phyloP scores from a whole-genome alignment of 2,329 filamentous ascomycete genomes.

The Arthrobotrys entomopaga region DNA sequence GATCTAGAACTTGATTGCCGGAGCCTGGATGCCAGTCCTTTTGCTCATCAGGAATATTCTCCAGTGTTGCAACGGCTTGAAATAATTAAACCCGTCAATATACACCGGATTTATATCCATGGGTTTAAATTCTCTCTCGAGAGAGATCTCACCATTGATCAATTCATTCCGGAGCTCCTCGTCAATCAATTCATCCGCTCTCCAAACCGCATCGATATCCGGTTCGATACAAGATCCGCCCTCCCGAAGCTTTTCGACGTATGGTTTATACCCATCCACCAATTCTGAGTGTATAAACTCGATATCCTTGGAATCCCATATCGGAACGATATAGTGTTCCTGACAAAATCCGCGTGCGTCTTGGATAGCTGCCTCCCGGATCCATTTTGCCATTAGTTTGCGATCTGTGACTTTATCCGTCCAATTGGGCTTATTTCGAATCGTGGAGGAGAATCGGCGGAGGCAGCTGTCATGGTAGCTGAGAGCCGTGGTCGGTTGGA shows the following conservation, averaged over 20 bases:
- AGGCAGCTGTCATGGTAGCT: slow-evolving; percentile 1
- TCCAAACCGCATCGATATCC: slow-evolving; percentile 47
- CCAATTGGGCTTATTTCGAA: slow-evolving; percentile 11
- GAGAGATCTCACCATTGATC: slow-evolving; percentile 30
- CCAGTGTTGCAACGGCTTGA: slow-evolving; percentile 64
- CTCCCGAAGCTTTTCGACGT: slow-evolving; percentile 15
- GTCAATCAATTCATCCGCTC: slow-evolving; percentile 23
- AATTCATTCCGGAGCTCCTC: slow-evolving; percentile 28
- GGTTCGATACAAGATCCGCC: slow-evolving; percentile 24
- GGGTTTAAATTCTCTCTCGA: slow-evolving; percentile 59
- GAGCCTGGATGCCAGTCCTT: slow-evolving; percentile 73
- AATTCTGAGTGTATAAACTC: slow-evolving; percentile 13
- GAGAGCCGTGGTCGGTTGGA: too few relatives aligned
- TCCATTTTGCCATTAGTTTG: slow-evolving; percentile 3
- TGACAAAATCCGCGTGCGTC: background rate
- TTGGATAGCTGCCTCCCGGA: slow-evolving; percentile 1
- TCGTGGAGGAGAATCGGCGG: slow-evolving; percentile 3
- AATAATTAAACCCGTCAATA: background rate
- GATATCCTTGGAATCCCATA: slow-evolving; percentile 22
- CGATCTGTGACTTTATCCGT: slow-evolving; percentile 4
- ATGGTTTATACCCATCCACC: slow-evolving; percentile 17
- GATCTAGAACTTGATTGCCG: slow-evolving; percentile 69
- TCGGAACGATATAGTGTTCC: background rate
- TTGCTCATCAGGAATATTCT: slow-evolving; percentile 65
- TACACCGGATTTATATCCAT: background rate